These are phyloP conservation scores for Hibiscus trionum DNA, from an alignment of 345 rosid genomes.

Conservation along the genomic window DNA sequence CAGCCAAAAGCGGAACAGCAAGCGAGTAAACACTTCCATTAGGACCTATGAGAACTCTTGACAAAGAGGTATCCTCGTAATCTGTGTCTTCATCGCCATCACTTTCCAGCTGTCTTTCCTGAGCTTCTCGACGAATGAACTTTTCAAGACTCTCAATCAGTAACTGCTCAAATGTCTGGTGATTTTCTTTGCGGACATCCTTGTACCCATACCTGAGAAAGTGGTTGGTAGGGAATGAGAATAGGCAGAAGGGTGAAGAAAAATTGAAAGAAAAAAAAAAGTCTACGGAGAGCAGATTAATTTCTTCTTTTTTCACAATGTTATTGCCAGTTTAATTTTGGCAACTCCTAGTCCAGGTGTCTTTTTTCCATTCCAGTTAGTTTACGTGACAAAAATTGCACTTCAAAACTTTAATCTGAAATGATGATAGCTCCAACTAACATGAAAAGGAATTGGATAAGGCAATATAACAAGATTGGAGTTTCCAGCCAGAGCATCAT, in stretches of 20 bases:
- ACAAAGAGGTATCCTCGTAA: slow-evolving; percentile 39
- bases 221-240: background rate
- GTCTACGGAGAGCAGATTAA: background rate
- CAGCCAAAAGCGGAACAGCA: slow-evolving; percentile 70
- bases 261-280: background rate
- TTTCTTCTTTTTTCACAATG: background rate
- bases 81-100: slow-evolving; percentile 69
- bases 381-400: background rate
- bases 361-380: background rate
- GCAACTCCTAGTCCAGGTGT: background rate
- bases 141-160: slow-evolving; percentile 95
- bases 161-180: slow-evolving; percentile 89
- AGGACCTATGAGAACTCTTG: slow-evolving; percentile 70
- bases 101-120: slow-evolving; percentile 82
- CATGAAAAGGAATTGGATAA: background rate
- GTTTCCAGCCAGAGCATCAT: slow-evolving; percentile 6
- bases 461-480: background rate
- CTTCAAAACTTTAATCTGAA: background rate
- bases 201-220: slow-evolving; percentile 73
- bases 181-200: slow-evolving; percentile 89
- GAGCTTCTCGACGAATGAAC: slow-evolving; percentile 91
- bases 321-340: background rate
- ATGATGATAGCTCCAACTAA: background rate
- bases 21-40: slow-evolving; percentile 91
- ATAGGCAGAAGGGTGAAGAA: background rate